phyloP scores from a whole-genome alignment of 352 stramenopile genomes.

The Globisporangium okanoganense region DNA sequence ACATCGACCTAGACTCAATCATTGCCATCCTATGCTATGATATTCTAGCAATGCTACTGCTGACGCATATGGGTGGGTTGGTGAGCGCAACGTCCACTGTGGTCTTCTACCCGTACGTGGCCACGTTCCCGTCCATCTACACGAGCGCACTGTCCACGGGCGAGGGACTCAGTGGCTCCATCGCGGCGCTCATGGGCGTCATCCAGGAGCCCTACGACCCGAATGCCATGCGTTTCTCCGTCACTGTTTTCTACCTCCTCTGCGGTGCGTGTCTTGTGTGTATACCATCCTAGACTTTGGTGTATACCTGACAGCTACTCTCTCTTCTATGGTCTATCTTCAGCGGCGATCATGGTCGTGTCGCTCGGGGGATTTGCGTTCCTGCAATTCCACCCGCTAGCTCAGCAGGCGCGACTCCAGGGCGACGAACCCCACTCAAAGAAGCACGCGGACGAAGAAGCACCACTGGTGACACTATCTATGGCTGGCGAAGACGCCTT shows the following conservation, averaged over 20 bases:
- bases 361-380: constrained; percentile 54
- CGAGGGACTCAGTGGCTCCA: constrained; percentile 58
- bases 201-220: constrained; percentile 49
- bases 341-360: constrained; percentile 48
- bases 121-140: constrained; percentile 54
- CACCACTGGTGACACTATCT: constrained; percentile 15
- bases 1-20: neutral
- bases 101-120: constrained; percentile 72
- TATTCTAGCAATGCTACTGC: constrained; percentile 41
- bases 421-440: neutral
- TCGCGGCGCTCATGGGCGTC: constrained; percentile 53
- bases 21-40: neutral
- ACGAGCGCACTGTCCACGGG: constrained; percentile 63
- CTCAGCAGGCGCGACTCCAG: constrained; percentile 12
- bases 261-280: constrained; percentile 31
- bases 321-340: neutral
- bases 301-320: neutral
- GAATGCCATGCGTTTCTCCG: constrained; percentile 45
- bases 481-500: neutral
- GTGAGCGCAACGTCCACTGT: constrained; percentile 71
- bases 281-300: neutral
- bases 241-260: constrained; percentile 52
- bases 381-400: constrained; percentile 44
- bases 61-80: constrained; percentile 62
- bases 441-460: constrained; percentile 22